Evolutionary conservation across 1,284 basidiomycete genomes (phyloP).

Genomic region (Coriolopsis trogii): DNA sequence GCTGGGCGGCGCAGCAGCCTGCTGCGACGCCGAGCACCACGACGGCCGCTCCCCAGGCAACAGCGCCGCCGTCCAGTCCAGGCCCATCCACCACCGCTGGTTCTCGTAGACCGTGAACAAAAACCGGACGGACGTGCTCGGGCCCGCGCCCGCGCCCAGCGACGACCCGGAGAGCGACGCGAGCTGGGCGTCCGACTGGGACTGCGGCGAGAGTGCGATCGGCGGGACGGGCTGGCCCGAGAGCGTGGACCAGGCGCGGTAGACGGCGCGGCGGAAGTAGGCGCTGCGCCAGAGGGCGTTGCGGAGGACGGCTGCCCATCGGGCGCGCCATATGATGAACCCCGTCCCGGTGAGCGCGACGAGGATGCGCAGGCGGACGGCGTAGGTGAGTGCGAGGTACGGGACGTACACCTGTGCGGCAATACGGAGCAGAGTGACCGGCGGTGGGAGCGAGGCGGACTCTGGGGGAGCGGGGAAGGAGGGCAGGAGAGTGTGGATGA

Average conservation of each 20-base stretch:
- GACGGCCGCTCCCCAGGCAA: conserved; percentile 89
- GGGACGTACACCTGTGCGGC: conserved; percentile 56
- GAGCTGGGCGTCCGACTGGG: conserved; percentile 34
- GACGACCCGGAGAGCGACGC: conserved; percentile 24
- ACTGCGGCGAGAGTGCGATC: conserved; percentile 23
- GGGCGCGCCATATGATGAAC: conserved; percentile 63
- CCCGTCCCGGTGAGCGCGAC: conserved; percentile 62
- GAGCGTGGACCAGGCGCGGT: conserved; percentile 50
- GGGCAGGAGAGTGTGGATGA: conserved; percentile 56
- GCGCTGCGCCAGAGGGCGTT: conserved; percentile 64
- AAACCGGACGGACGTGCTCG: conserved; percentile 60
- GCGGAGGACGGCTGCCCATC: conserved; percentile 60
- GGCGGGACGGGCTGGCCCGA: conserved; percentile 56
- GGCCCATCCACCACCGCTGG: conserved; percentile 92
- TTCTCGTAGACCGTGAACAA: conserved; percentile 91
- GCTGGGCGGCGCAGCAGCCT: conserved; percentile 65
- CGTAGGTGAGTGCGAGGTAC: conserved; percentile 58
- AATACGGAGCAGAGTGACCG: conserved; percentile 47
- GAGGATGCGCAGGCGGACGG: conserved; percentile 61
- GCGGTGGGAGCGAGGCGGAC: conserved; percentile 29
- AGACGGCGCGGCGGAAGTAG: conserved; percentile 61
- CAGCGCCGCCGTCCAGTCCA: conserved; percentile 93
- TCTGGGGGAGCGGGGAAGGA: conserved; percentile 25
- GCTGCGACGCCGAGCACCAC: conserved; percentile 73
- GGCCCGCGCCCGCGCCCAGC: not conserved